A percentile compares a stretch with the other conserved stretches of the same genome.
Conservation (phyloP, 2,329 filamentous ascomycete species). For the Helicocarpus griseus region DNA sequence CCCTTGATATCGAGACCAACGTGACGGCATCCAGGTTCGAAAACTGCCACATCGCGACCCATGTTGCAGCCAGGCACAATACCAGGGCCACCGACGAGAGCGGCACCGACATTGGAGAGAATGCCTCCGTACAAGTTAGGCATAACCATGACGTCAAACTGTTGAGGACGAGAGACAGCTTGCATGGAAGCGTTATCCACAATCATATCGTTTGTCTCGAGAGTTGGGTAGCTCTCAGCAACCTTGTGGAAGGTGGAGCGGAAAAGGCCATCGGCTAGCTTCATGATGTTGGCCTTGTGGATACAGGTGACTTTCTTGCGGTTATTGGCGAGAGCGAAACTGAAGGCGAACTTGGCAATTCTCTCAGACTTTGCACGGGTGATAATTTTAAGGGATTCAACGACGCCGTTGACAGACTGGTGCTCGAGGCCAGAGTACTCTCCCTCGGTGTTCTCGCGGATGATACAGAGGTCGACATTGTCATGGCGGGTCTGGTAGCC, state of each 20-base stretch:
- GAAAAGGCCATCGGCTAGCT: conserved; percentile 97
- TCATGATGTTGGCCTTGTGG: conserved; percentile 99
- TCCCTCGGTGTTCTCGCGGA: conserved; percentile 99
- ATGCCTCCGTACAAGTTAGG: conserved; percentile 99
- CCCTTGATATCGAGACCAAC: conserved; percentile 99
- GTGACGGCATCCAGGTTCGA: conserved; percentile 98
- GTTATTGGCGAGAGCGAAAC: conserved; percentile 96
- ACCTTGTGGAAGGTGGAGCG: conserved; percentile 91
- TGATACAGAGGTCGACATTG: conserved; percentile 96
- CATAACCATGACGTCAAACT: conserved; percentile 99
- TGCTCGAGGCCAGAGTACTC: conserved; percentile 99
- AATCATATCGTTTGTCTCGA: conserved; percentile 98
- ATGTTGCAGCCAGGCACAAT: conserved; percentile 99
- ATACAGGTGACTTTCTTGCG: conserved; percentile 99
- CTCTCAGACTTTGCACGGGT: conserved; percentile 98
- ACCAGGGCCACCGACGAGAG: conserved; percentile 90
- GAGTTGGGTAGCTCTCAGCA: conserved; percentile 87
- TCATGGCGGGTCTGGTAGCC: conserved; percentile 97
- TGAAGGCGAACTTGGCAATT: conserved; percentile 97
- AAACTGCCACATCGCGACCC: conserved; percentile 95
- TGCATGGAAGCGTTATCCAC: conserved; percentile 99
- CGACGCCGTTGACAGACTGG: conserved; percentile 90
- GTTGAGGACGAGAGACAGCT: conserved; percentile 88
- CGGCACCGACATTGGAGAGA: conserved; percentile 95
- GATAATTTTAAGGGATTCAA: conserved; percentile 99